These are phyloP conservation scores for Candida multigemmis DNA, from an alignment of 805 yeast species.

Conservation along the genomic window DNA sequence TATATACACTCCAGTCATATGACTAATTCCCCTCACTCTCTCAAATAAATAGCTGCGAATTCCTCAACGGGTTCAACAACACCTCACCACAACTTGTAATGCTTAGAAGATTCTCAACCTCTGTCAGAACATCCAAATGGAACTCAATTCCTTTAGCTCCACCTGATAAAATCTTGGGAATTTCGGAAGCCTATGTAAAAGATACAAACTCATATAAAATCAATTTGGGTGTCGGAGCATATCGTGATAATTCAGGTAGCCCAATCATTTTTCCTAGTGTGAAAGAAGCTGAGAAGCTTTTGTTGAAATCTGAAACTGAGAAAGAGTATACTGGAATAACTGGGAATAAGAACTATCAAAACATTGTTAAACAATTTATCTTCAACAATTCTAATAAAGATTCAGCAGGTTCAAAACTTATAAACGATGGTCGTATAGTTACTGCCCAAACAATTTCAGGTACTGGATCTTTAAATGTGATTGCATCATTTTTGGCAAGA, in stretches of 20 bases:
- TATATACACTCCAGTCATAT: too few species aligned
- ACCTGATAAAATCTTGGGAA: conserved; percentile 80
- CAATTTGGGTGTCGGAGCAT: conserved; percentile 84
- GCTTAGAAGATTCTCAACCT: conserved; percentile 6
- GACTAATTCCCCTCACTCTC: too few species aligned
- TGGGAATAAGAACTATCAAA: conserved; percentile 64
- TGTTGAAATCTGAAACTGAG: conserved; percentile 44
- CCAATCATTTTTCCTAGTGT: conserved; percentile 85
- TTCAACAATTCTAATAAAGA: conserved; percentile 53
- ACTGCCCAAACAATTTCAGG: conserved; percentile 89
- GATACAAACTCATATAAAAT: conserved; percentile 54
- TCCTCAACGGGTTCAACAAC: too few species aligned
- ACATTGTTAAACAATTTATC: conserved; percentile 59
- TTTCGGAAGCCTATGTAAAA: conserved; percentile 62
- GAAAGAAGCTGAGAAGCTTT: conserved; percentile 48
- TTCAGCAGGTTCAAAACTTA: conserved; percentile 43
- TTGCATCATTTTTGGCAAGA: conserved; percentile 64
- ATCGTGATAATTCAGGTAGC: conserved; percentile 78
- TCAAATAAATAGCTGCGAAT: too few species aligned
- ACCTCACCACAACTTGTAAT: too few species aligned
- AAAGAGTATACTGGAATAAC: conserved; percentile 84
- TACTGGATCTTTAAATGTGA: conserved; percentile 86
- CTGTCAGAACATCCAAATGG: conserved; percentile 9
- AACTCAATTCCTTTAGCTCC: conserved; percentile 46
- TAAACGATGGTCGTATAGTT: conserved; percentile 58